These are phyloP conservation scores for Fraxinus albicans DNA, from an alignment of 305 asterid genomes.

Conservation along the genomic window DNA sequence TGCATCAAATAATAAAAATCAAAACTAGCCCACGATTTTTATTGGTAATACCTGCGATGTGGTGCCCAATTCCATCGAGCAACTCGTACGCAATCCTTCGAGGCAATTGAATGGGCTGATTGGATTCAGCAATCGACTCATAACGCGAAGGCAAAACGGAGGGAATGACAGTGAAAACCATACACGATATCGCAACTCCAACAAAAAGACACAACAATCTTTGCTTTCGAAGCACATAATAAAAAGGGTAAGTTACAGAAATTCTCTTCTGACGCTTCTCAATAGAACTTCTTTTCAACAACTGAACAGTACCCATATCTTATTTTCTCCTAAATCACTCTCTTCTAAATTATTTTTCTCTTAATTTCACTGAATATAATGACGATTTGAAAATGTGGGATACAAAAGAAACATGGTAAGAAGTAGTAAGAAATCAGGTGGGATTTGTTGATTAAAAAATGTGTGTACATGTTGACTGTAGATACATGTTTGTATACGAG, in stretches of 20 bases:
- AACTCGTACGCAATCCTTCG: constrained; percentile 34
- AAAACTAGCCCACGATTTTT: neutral
- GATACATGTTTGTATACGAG: constrained; percentile 22
- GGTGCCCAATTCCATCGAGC: constrained; percentile 28
- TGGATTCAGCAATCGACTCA: constrained; percentile 18
- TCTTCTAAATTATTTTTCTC: neutral
- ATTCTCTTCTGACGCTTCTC: constrained; percentile 14
- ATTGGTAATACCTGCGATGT: constrained; percentile 38
- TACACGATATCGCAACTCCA: constrained; percentile 50
- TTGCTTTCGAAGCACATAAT: constrained; percentile 50
- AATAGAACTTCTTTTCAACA: constrained; percentile 22
- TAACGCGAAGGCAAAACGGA: neutral
- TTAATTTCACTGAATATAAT: neutral
- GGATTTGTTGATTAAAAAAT: constrained; percentile 4
- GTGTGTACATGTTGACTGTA: neutral
- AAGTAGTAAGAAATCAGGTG: neutral
- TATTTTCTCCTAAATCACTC: neutral
- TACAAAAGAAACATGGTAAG: neutral
- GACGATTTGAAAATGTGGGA: constrained; percentile 6
- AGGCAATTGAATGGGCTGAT: constrained; percentile 25
- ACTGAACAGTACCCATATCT: constrained; percentile 37
- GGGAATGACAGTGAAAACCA: constrained; percentile 32
- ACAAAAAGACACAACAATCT: constrained; percentile 51
- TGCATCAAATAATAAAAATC: neutral
- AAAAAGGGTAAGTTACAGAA: constrained; percentile 31